These are phyloP conservation scores for Fusarium sp. DNA, from an alignment of 2,329 filamentous ascomycete genomes.

Conservation along the genomic window DNA sequence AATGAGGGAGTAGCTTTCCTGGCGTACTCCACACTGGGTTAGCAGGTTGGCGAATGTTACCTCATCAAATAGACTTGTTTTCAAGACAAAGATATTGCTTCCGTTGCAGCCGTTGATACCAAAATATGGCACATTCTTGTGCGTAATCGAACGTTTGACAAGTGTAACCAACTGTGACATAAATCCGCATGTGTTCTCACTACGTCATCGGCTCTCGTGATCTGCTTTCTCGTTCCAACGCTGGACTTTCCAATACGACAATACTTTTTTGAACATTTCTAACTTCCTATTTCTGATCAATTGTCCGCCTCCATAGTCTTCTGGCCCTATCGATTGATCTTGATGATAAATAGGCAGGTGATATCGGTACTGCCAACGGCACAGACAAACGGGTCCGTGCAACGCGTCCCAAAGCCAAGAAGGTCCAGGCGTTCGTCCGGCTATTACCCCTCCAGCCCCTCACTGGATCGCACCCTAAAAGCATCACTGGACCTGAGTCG, in stretches of 20 bases:
- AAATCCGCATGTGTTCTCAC: fast-evolving
- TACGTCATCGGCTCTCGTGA: background rate
- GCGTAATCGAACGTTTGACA: too few relatives aligned
- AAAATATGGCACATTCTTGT: too few relatives aligned
- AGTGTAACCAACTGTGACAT: too few relatives aligned
- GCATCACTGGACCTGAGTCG: background rate
- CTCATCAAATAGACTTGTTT: too few relatives aligned
- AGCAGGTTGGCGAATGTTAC: too few relatives aligned
- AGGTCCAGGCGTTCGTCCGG: background rate
- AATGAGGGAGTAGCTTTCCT: too few relatives aligned
- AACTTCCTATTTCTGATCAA: background rate
- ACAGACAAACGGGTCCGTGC: background rate
- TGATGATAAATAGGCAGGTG: background rate
- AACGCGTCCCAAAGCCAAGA: background rate
- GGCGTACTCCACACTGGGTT: too few relatives aligned
- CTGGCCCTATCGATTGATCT: background rate
- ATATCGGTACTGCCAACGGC: background rate
- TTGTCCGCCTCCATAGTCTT: background rate
- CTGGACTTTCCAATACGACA: background rate
- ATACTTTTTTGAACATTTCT: fast-evolving
- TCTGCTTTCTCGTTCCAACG: too few relatives aligned
- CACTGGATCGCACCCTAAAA: background rate
- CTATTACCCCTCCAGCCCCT: background rate
- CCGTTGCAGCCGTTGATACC: too few relatives aligned
- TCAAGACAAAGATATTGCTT: too few relatives aligned